Evolutionary conservation across 345 rosid species (phyloP).

Genomic region (Reutealis trisperma): DNA sequence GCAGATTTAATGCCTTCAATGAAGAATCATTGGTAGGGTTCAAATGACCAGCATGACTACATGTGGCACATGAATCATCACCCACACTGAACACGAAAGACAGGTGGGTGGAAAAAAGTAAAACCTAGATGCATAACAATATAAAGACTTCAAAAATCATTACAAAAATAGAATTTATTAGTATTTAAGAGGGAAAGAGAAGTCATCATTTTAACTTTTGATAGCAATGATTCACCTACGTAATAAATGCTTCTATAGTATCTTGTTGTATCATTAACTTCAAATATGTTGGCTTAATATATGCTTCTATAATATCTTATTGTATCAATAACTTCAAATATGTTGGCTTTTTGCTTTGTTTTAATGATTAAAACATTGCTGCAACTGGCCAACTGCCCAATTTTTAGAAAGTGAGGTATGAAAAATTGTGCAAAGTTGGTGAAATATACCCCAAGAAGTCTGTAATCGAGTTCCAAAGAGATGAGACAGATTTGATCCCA

Average conservation of each 20-base stretch:
- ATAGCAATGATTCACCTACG: not conserved
- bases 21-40: not conserved
- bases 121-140: not conserved
- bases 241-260: not conserved
- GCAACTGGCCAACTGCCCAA: not conserved
- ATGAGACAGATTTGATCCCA: conserved; percentile 21
- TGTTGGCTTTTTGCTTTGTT: not conserved
- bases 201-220: not conserved
- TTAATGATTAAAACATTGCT: not conserved
- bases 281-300: not conserved
- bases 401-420: not conserved
- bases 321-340: not conserved
- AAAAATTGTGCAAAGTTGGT: not conserved
- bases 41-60: not conserved
- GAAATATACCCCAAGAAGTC: conserved; percentile 47
- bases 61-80: not conserved
- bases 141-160: not conserved
- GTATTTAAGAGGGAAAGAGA: not conserved
- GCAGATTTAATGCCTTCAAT: not conserved
- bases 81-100: not conserved
- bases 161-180: too few relatives aligned
- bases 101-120: not conserved
- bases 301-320: not conserved
- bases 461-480: conserved; percentile 47
- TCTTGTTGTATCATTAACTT: not conserved